These are phyloP conservation scores for Raffaelea deltoideospora DNA, from an alignment of 2,329 filamentous ascomycete species.

Conservation along the genomic window DNA sequence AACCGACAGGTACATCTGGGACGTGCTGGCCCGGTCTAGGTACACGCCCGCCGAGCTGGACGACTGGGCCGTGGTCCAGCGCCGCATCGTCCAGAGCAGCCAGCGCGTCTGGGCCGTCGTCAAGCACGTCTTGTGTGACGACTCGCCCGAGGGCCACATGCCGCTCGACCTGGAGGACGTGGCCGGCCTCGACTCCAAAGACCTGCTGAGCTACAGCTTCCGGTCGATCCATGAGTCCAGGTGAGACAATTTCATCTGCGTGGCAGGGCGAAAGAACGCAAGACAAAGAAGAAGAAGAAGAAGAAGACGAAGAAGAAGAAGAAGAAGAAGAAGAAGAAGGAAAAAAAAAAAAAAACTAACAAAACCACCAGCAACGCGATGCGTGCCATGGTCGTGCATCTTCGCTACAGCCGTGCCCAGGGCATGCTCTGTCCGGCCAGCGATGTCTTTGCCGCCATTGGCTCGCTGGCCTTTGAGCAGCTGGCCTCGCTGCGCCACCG, in stretches of 20 bases:
- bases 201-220: conserved; percentile 88
- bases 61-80: conserved; percentile 27
- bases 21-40: conserved; percentile 27
- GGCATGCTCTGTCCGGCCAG: conserved; percentile 31
- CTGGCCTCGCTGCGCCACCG: conserved; percentile 72
- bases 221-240: conserved; percentile 89
- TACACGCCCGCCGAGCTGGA: conserved; percentile 22
- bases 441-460: conserved; percentile 48
- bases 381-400: conserved; percentile 42
- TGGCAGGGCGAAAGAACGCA: too few species aligned
- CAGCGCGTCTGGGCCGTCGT: conserved; percentile 64
- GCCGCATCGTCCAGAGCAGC: conserved; percentile 44
- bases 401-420: conserved; percentile 28
- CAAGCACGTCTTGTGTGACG: conserved; percentile 68
- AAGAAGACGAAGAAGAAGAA: too few species aligned
- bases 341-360: too few species aligned
- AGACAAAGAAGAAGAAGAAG: too few species aligned
- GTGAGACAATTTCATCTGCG: too few species aligned
- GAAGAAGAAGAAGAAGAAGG: too few species aligned
- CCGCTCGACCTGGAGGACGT: conserved; percentile 61
- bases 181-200: conserved; percentile 66
- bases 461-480: conserved; percentile 65
- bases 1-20: conserved; percentile 39
- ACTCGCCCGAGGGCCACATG: conserved; percentile 82
- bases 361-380: conserved; percentile 52